Percentiles rank a stretch among this genome's conserved stretches.
Evolutionary conservation across 768 basidiomycete species (phyloP).

Genomic region (Tricholoma sp.): DNA sequence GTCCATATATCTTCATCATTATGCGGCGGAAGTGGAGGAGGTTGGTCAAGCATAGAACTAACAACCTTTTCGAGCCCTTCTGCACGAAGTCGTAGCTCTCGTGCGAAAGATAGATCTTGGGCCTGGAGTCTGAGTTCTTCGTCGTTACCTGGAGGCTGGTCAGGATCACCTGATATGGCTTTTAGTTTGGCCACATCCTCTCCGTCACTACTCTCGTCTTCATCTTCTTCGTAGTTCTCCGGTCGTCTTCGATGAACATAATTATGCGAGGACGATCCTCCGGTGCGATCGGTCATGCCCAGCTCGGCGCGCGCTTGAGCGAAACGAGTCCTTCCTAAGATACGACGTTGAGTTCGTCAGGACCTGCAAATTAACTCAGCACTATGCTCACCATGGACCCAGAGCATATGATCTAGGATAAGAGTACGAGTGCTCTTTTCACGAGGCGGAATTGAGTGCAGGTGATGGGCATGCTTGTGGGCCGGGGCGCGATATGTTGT

Average conservation of each 20-base stretch:
- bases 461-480: constrained; percentile 84
- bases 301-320: constrained; percentile 82
- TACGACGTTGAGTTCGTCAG: neutral
- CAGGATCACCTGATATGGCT: constrained; percentile 41
- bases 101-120: constrained; percentile 62
- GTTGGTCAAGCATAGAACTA: constrained; percentile 75
- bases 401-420: constrained; percentile 84
- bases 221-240: constrained; percentile 75
- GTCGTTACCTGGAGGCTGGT: constrained; percentile 45
- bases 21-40: constrained; percentile 57
- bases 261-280: constrained; percentile 56
- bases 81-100: constrained; percentile 62
- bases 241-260: constrained; percentile 63
- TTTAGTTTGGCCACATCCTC: constrained; percentile 51
- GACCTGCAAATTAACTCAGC: neutral
- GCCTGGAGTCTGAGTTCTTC: constrained; percentile 51
- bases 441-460: constrained; percentile 80
- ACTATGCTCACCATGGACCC: constrained; percentile 58
- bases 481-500: constrained; percentile 63
- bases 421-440: constrained; percentile 88
- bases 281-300: constrained; percentile 79
- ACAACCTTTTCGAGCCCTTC: constrained; percentile 83
- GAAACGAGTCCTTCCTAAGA: constrained; percentile 62
- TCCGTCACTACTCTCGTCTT: constrained; percentile 60
- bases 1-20: constrained; percentile 50